Conservation (phyloP, 2,329 filamentous ascomycete genomes). For the Dendrostoma leiphaemia region DNA sequence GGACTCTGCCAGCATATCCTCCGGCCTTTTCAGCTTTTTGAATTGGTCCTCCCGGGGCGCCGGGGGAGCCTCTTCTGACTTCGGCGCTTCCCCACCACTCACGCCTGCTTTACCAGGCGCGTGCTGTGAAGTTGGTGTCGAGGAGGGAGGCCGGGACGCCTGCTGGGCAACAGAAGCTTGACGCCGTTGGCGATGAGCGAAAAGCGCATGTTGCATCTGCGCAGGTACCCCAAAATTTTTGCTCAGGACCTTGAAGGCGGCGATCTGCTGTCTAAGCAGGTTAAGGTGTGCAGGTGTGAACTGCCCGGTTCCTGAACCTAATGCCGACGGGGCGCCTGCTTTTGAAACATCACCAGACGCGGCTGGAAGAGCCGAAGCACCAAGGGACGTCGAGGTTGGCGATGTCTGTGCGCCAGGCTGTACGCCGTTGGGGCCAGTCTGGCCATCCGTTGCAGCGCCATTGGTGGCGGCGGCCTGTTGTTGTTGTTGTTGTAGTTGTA, state of each 20-base stretch:
- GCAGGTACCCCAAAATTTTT: conserved; percentile 82
- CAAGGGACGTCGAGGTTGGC: conserved; percentile 35
- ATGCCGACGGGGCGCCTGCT: conserved; percentile 31
- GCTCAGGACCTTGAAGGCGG: conserved; percentile 84
- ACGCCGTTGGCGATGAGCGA: conserved; percentile 68
- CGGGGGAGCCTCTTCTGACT: conserved; percentile 24
- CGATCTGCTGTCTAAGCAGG: conserved; percentile 80
- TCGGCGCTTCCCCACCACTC: conserved; percentile 40
- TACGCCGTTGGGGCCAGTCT: conserved; percentile 36
- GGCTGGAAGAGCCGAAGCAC: conserved; percentile 37
- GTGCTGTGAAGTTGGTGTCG: conserved; percentile 32
- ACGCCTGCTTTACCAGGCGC: conserved; percentile 32
- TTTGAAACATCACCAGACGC: conserved; percentile 31
- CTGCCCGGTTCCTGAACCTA: conserved; percentile 39
- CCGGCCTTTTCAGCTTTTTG: conserved; percentile 73
- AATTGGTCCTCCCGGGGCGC: conserved; percentile 52
- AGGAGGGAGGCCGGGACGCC: conserved; percentile 39
- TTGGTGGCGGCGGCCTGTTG: conserved; percentile 47
- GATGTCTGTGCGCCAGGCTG: conserved; percentile 31
- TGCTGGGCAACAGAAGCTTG: conserved; percentile 51
- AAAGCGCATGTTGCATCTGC: conserved; percentile 79
- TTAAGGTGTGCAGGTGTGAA: conserved; percentile 79
- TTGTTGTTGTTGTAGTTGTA: conserved; percentile 41
- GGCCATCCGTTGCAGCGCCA: conserved; percentile 34
- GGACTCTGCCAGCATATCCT: conserved; percentile 47